These are phyloP conservation scores for Peronospora tabacina DNA, from an alignment of 352 stramenopile species.

Conservation along the genomic window DNA sequence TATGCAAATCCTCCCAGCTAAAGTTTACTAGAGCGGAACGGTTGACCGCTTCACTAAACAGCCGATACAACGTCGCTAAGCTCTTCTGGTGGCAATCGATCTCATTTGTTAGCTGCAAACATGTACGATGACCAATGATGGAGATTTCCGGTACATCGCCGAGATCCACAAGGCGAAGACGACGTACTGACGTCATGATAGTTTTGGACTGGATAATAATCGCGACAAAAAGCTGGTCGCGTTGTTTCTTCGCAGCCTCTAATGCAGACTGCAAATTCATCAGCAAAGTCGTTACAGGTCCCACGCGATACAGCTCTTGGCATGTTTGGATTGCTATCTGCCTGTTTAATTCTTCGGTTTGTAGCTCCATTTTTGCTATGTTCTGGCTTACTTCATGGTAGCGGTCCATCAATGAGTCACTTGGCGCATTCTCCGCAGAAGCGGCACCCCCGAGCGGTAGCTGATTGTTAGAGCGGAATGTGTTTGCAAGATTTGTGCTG, in stretches of 20 bases:
- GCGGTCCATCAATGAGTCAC: slow-evolving; percentile 48
- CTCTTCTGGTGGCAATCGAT: slow-evolving; percentile 39
- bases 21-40: slow-evolving; percentile 22
- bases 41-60: slow-evolving; percentile 36
- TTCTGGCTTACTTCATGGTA: slow-evolving; percentile 41
- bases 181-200: slow-evolving; percentile 49
- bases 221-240: slow-evolving; percentile 38
- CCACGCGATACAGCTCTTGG: slow-evolving; percentile 33
- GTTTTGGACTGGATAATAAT: slow-evolving; percentile 47
- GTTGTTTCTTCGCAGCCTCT: slow-evolving; percentile 19
- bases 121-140: slow-evolving; percentile 47
- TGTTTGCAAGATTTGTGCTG: slow-evolving; percentile 18
- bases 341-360: slow-evolving; percentile 31
- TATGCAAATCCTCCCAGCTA: slow-evolving; percentile 34
- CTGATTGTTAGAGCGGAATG: slow-evolving; percentile 16
- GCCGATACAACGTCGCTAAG: slow-evolving; percentile 30
- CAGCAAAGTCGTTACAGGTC: slow-evolving; percentile 22
- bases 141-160: slow-evolving; percentile 55
- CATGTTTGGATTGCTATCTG: slow-evolving; percentile 42
- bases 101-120: slow-evolving; percentile 40
- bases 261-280: slow-evolving; percentile 29
- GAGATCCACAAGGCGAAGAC: slow-evolving; percentile 42
- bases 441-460: slow-evolving; percentile 19
- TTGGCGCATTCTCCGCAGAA: slow-evolving; percentile 38
- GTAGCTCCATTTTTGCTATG: slow-evolving; percentile 38